Conservation (phyloP, 345 rosid genomes). For the Euphorbia pulcherrima region DNA sequence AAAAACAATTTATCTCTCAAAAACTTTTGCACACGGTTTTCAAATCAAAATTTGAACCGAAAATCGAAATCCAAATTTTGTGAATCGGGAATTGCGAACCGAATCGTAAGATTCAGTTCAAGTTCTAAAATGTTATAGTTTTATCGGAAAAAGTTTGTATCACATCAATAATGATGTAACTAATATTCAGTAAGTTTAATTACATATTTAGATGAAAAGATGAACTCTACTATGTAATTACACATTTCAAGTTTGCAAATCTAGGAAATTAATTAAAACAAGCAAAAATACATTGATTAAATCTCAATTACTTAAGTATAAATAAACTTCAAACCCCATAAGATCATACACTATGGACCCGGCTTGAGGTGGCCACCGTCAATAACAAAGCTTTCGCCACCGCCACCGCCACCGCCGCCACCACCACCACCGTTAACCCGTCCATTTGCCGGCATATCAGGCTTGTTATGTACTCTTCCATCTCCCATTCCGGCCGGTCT, state of each 20-base stretch:
- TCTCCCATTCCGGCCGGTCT: conserved; percentile 24
- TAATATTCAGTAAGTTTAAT: too few relatives aligned
- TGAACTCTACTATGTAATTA: conserved; percentile 1
- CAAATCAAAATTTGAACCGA: too few relatives aligned
- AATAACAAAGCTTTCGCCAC: not conserved
- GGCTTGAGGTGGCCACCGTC: conserved; percentile 3
- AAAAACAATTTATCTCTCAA: too few relatives aligned
- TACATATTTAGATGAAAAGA: too few relatives aligned
- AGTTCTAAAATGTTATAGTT: too few relatives aligned
- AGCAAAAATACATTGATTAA: not conserved
- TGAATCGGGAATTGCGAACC: too few relatives aligned
- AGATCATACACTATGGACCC: conserved; percentile 9
- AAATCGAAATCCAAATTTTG: too few relatives aligned
- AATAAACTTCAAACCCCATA: not conserved
- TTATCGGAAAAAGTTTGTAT: too few relatives aligned
- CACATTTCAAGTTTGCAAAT: not conserved
- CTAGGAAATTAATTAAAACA: not conserved
- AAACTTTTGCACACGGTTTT: too few relatives aligned
- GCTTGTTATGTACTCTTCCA: conserved; percentile 21
- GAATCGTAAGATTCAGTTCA: too few relatives aligned
- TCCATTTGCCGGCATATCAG: conserved; percentile 9
- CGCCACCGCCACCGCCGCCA: not conserved
- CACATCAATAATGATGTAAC: too few relatives aligned
- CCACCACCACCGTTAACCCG: not conserved
- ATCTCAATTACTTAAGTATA: not conserved